Evolutionary conservation across 208 protist genomes (phyloP), one percentile per base, ranked within the genome.

Genomic region (Trypanosoma brucei): DNA sequence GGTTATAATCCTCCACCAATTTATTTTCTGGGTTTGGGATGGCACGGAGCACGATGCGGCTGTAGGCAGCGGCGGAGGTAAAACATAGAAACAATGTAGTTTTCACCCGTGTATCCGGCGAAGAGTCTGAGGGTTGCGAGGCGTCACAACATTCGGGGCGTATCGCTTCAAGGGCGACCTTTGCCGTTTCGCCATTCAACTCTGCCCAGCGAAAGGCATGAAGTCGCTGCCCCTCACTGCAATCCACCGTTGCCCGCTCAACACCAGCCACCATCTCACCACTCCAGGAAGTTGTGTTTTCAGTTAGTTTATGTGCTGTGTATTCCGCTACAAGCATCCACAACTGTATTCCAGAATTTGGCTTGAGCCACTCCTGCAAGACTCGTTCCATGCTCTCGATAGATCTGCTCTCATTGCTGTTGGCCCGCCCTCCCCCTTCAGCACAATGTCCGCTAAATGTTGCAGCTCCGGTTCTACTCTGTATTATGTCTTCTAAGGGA

Each of bases 251-350:
- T 22, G n/a, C 34, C 33, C 22, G 7, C 8, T 11, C 8, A 0
- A 46, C 42, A 46, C 11, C 22, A 22, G 22, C 22, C 22, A 22
- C 22, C 22, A 22, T 22, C 22, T 22, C 22, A 22, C 22, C 22
- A 22, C 22, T 22, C 22, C 22, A 22, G 22, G 22, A 22, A 22
- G 22, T 22, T 22, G 22, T 22, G 22, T 22, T 22, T 22, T 22
- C 22, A 22, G 22, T 22, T 22, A 22, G 22, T 14, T 11, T 11
- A 46, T 46, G 6, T 11, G 11, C 11, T 11, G 31, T 62, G 30
- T 67, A 57, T 58, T 72, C 67, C 11, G 44, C 53, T 36, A 55
- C 52, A 40, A 72, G 67, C 54, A 65, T n/a, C 67, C 67, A 72
- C n/a, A 72, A 34, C 44, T 55, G 36, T 8, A 42, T 34, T 14